Base-by-base conservation (phyloP, 2,329 filamentous ascomycete genomes). In the Penicillium sp. region DNA sequence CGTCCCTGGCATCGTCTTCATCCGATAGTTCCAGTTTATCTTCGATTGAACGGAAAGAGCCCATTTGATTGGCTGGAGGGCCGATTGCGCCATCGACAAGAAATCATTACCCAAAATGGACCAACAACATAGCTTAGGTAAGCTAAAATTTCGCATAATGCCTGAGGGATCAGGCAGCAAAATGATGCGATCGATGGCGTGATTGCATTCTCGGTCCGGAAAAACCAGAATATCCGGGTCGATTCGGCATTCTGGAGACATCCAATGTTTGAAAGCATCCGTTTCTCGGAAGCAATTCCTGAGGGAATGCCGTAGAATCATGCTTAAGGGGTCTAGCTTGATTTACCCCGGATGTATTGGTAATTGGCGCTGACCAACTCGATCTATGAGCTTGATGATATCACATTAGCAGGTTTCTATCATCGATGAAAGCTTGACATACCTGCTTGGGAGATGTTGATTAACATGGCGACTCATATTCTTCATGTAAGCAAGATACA, bases 51-150 rank as follows among this genome's bases (percentile, higher is more conserved):
- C 8, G n/a, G 29, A 4, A 34, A 5, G 11, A 13, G 9, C 2
- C 32, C 11, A 11, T 34, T 2, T 34, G 32, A 34, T 34, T 34
- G 32, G 32, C 32, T 34, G 32, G 13, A 34, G 32, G 11, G 32
- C 32, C 32, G 32, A 34, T 34, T 34, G 32, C 32, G 32, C 32
- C 32, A 70, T 69, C 56, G 56, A 32, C 46, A 43, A 42, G 51
- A 55, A 67, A 67, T 66, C 66, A 68, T 65, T 71, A 48, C 66
- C 47, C 27, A 19, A 7, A 14, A 61, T 63, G 34, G 39, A 60
- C 62, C 18, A 16, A 38, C 2, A 19, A 39, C 19, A 16, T 11
- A 19, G 32, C 32, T 34, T 13, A 14, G 32, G 32, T 34, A 34
- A 34, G 32, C 32, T 34, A 34, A 34, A 34, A 34, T 11, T 11